phyloP scores from a whole-genome alignment of 768 basidiomycete genomes.

The Mycena crocata region DNA sequence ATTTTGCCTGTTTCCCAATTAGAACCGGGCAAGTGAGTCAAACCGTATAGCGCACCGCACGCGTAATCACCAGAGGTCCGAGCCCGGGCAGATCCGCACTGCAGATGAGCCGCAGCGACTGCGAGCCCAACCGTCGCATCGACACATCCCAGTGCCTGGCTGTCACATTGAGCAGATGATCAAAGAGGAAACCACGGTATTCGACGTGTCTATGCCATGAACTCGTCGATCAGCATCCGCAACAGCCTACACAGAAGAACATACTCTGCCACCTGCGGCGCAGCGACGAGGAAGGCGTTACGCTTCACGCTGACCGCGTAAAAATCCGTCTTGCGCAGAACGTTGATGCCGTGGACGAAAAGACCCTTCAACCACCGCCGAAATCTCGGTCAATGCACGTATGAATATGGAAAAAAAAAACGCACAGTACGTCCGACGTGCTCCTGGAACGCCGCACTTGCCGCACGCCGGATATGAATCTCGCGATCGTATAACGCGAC shows the following conservation, averaged over 20 bases:
- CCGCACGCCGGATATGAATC: slow-evolving; percentile 92
- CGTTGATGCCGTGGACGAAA: slow-evolving; percentile 95
- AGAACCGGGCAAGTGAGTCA: slow-evolving; percentile 1
- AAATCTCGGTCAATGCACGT: neutral
- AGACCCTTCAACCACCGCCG: slow-evolving; percentile 65
- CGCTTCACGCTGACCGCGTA: slow-evolving; percentile 90
- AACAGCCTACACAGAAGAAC: slow-evolving; percentile 44
- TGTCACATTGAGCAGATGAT: slow-evolving; percentile 79
- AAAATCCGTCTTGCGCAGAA: slow-evolving; percentile 93
- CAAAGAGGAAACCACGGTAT: slow-evolving; percentile 76
- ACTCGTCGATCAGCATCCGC: neutral
- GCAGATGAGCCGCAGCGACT: slow-evolving; percentile 79
- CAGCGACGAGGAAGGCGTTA: slow-evolving; percentile 87
- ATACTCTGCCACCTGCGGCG: slow-evolving; percentile 88
- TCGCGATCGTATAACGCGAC: slow-evolving; percentile 94
- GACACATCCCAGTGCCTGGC: slow-evolving; percentile 90
- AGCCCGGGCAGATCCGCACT: slow-evolving; percentile 65
- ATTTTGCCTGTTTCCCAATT: slow-evolving; percentile 53
- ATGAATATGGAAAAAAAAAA: slow-evolving; percentile 23
- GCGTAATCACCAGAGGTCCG: slow-evolving; percentile 59
- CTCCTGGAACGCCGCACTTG: slow-evolving; percentile 98
- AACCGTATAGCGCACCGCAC: slow-evolving; percentile 61
- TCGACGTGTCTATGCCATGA: slow-evolving; percentile 80
- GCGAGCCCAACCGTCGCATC: slow-evolving; percentile 83
- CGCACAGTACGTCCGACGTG: slow-evolving; percentile 93